These are phyloP conservation scores for Massospora cicadina DNA, from an alignment of 371 early-diverging fungal species.

Conservation along the genomic window DNA sequence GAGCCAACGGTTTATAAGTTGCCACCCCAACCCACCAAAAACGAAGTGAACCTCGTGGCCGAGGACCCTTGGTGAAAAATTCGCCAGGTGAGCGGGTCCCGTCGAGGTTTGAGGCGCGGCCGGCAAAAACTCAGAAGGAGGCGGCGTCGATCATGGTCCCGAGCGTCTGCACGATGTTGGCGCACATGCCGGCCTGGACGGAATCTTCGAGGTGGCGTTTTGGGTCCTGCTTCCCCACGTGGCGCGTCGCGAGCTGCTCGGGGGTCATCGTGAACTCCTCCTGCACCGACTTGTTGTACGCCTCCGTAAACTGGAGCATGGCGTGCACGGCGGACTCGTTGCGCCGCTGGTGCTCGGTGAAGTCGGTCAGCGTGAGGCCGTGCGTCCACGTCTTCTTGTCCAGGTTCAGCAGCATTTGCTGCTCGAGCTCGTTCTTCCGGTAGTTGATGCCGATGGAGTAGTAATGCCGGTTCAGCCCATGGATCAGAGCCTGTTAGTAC, in stretches of 20 bases:
- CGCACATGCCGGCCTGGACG: constrained; percentile 75
- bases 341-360: constrained; percentile 53
- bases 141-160: constrained; percentile 86
- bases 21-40: too few relatives aligned
- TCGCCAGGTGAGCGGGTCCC: too few relatives aligned
- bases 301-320: constrained; percentile 75
- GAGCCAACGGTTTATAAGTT: too few relatives aligned
- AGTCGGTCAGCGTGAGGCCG: constrained; percentile 79
- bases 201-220: constrained; percentile 90
- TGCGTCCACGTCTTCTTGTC: constrained; percentile 99
- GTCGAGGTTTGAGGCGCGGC: too few relatives aligned
- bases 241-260: constrained; percentile 87
- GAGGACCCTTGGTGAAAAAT: too few relatives aligned
- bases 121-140: too few relatives aligned
- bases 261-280: constrained; percentile 89
- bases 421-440: constrained; percentile 96
- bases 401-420: constrained; percentile 97
- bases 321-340: constrained; percentile 73
- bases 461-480: constrained; percentile 98
- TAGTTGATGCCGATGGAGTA: constrained; percentile 99
- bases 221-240: constrained; percentile 96
- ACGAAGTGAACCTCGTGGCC: too few relatives aligned
- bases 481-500: constrained; percentile 70
- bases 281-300: constrained; percentile 88
- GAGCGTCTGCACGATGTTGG: constrained; percentile 87